phyloP scores from a whole-genome alignment of 495 filamentous ascomycete genomes.

The Tuber microsphaerosporum region DNA sequence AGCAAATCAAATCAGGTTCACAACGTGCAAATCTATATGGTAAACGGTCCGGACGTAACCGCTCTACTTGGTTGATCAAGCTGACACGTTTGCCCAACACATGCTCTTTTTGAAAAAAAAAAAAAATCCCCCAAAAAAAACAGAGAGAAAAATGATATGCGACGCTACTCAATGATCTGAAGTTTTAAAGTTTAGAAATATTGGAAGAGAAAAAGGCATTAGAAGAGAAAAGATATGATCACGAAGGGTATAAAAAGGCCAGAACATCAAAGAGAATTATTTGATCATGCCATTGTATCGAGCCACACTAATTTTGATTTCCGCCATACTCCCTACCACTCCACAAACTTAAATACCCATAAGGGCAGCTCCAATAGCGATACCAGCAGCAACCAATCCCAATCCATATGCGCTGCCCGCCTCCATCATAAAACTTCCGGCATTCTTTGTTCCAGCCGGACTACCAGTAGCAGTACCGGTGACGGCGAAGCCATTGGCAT shows the following conservation, averaged over 20 bases:
- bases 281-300: constrained; percentile 19
- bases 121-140: background rate
- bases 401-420: constrained; percentile 33
- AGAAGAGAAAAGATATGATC: constrained; percentile 22
- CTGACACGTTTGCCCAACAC: background rate
- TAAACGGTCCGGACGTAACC: background rate
- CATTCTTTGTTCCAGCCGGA: constrained; percentile 1
- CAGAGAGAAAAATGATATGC: constrained; percentile 9
- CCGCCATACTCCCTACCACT: constrained; percentile 9
- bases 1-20: background rate
- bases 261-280: constrained; percentile 12
- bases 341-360: constrained; percentile 29
- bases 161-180: constrained; percentile 5
- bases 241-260: constrained; percentile 7
- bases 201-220: constrained; percentile 3
- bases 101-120: background rate
- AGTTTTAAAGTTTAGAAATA: constrained; percentile 6
- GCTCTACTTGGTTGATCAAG: background rate
- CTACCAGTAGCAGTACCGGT: constrained; percentile 41
- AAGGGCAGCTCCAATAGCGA: constrained; percentile 29
- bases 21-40: background rate
- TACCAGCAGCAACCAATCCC: constrained; percentile 33
- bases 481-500: constrained; percentile 38
- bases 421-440: constrained; percentile 21
- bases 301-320: constrained; percentile 11